Evolutionary conservation across 78 protist species (phyloP), one percentile per base, ranked within the genome.

Genomic region (Anaeramoeba ignava): DNA sequence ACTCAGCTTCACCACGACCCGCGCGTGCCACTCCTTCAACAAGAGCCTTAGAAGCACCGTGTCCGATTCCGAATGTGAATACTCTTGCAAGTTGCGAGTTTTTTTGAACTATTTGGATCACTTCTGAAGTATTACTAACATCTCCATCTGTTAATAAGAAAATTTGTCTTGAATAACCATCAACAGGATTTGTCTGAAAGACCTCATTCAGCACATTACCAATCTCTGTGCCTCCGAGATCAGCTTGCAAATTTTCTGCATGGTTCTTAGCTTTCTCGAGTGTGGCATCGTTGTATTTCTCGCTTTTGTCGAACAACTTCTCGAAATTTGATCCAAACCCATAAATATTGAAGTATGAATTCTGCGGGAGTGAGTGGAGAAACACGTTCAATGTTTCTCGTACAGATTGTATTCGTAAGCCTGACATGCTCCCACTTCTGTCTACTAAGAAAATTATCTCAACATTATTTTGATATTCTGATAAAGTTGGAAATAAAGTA

Each of bases 121-220:
- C 42, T 33, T 3, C 86, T 2, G 3, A 27, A 3, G 31, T 84
- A n/a, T 54, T 85, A 86, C 38, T 39, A 1, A 93, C 83, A 78
- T 91, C 89, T 36, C 96, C 96, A 83, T 93, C 96, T 2, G 96
- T 93, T 41, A 93, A 82, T 27, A 93, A 85, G 41, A 93, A 91
- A 42, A 93, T 81, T 41, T 89, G 92, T 33, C 95, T 84, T 33
- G 92, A 83, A 54, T 27, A 54, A 17, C 73, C 73, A 8, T 54
- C 73, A 27, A 27, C 17, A 1, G 17, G 36, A 2, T 84, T 42
- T 78, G 42, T 41, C 0, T n/a, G 33, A 0, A 37, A 36, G 38
- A 88, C 36, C 68, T 23, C 79, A 34, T 33, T 42, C 40, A 88
- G 80, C 3, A 88, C 89, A 33, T 1, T 2, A 12, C 83, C 81